Evolutionary conservation across 768 basidiomycete genomes (phyloP).

Genomic region (Symmetrospora coprosmae): DNA sequence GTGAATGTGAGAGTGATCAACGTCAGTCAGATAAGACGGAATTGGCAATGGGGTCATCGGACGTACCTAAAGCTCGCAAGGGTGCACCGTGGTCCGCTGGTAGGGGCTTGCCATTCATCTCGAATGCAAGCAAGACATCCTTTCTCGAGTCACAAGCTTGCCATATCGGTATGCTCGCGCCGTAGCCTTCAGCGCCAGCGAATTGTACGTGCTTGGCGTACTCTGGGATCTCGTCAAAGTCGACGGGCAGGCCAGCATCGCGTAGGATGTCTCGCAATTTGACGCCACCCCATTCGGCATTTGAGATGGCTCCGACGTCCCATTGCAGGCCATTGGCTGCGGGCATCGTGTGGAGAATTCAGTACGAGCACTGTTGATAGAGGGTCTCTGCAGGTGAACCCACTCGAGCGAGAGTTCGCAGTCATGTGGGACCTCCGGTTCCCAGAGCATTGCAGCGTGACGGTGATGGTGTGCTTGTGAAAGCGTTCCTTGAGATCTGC

Average conservation of each 20-base stretch:
- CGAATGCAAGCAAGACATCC: slow-evolving; percentile 47
- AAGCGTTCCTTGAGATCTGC: background rate
- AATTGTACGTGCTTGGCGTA: slow-evolving; percentile 47
- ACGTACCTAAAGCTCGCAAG: slow-evolving; percentile 44
- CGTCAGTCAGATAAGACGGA: background rate
- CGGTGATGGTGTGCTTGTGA: slow-evolving; percentile 16
- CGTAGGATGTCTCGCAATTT: slow-evolving; percentile 48
- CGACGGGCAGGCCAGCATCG: slow-evolving; percentile 35
- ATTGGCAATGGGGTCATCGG: no score
- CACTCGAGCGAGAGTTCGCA: slow-evolving; percentile 1
- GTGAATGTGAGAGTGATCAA: background rate
- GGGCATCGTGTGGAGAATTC: no score
- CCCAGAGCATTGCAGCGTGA: slow-evolving; percentile 10
- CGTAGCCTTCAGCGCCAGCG: slow-evolving; percentile 50
- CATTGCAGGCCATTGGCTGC: slow-evolving; percentile 49
- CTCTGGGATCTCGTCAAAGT: slow-evolving; percentile 36
- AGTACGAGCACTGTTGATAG: no score
- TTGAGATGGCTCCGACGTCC: slow-evolving; percentile 57
- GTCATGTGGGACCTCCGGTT: slow-evolving; percentile 18
- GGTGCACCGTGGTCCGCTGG: slow-evolving; percentile 53
- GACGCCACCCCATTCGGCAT: slow-evolving; percentile 54
- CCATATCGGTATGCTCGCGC: slow-evolving; percentile 49
- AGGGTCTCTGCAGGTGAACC: no score
- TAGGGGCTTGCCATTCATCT: slow-evolving; percentile 55
- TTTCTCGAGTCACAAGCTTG: slow-evolving; percentile 43